A percentile compares a stretch with the other conserved stretches of the same genome.
These are phyloP conservation scores for Monosporascus ibericus DNA, from an alignment of 2,329 filamentous ascomycete species.

Conservation along the genomic window DNA sequence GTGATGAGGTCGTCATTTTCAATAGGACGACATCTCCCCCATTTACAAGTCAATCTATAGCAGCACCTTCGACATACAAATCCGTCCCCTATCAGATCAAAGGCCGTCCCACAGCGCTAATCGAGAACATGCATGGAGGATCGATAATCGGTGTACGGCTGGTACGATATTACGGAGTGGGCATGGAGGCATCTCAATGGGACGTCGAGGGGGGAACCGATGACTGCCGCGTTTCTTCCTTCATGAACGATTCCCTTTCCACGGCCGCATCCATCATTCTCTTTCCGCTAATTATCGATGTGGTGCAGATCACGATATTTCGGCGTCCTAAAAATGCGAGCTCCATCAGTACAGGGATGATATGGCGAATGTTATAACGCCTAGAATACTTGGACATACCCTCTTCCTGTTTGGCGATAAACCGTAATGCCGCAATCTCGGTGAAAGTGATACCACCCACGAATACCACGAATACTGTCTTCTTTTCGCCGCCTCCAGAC, in stretches of 20 bases:
- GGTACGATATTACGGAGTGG: too few relatives aligned
- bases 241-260: slow-evolving; percentile 61
- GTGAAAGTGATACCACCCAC: slow-evolving; percentile 95
- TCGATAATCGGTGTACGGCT: too few relatives aligned
- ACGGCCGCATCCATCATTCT: slow-evolving; percentile 81
- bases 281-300: slow-evolving; percentile 83
- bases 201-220: slow-evolving; percentile 1
- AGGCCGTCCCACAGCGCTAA: too few relatives aligned
- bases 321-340: slow-evolving; percentile 49
- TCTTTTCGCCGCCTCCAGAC: slow-evolving; percentile 66
- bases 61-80: too few relatives aligned
- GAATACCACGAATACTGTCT: slow-evolving; percentile 94
- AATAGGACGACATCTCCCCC: too few relatives aligned
- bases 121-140: too few relatives aligned
- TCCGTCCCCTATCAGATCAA: too few relatives aligned
- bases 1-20: too few relatives aligned
- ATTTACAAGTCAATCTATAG: too few relatives aligned
- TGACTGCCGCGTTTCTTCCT: slow-evolving; percentile 24
- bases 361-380: slow-evolving; percentile 1
- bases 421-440: slow-evolving; percentile 88
- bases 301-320: slow-evolving; percentile 88
- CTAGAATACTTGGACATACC: slow-evolving; percentile 33
- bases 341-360: slow-evolving; percentile 7
- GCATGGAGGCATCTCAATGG: too few relatives aligned
- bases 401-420: slow-evolving; percentile 80